phyloP scores from a whole-genome alignment of 345 rosid species.

The Hibiscus trionum region DNA sequence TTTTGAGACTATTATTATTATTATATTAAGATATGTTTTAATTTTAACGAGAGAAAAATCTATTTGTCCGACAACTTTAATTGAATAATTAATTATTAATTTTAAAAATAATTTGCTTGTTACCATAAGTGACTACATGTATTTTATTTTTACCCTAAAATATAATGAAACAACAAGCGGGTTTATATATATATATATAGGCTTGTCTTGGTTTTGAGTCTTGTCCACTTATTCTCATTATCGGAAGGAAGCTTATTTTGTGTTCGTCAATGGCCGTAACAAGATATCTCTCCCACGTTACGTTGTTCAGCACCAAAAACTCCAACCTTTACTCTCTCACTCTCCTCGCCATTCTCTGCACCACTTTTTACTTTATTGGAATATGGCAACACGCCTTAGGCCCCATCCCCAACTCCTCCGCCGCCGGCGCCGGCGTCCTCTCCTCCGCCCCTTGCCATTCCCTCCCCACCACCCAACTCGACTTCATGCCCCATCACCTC shows the following conservation, averaged over 20 bases:
- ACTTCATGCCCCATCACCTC: conserved; percentile 53
- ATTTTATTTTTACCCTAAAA: too few species aligned
- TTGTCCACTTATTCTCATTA: not conserved
- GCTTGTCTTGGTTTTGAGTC: not conserved
- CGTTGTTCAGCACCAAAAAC: conserved; percentile 28
- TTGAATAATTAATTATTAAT: too few species aligned
- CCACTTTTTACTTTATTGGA: conserved; percentile 47
- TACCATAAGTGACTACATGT: too few species aligned
- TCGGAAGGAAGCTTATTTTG: not conserved
- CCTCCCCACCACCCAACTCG: conserved; percentile 21
- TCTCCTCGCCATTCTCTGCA: conserved; percentile 35
- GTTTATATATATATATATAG: not conserved
- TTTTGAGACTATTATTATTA: too few species aligned
- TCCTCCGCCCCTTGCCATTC: conserved; percentile 15
- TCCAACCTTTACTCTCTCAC: conserved; percentile 39
- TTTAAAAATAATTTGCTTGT: too few species aligned
- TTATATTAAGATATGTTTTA: too few species aligned
- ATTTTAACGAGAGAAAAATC: too few species aligned
- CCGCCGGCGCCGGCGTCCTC: conserved; percentile 9
- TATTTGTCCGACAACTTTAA: too few species aligned
- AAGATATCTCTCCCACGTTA: not conserved
- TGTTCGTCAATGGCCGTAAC: conserved; percentile 12
- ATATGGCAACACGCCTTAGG: conserved; percentile 34
- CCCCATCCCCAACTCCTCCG: conserved; percentile 5
- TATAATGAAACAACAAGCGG: too few species aligned